Evolutionary conservation across 176 grass and related monocot species (phyloP).

Genomic region (Phragmites australis): DNA sequence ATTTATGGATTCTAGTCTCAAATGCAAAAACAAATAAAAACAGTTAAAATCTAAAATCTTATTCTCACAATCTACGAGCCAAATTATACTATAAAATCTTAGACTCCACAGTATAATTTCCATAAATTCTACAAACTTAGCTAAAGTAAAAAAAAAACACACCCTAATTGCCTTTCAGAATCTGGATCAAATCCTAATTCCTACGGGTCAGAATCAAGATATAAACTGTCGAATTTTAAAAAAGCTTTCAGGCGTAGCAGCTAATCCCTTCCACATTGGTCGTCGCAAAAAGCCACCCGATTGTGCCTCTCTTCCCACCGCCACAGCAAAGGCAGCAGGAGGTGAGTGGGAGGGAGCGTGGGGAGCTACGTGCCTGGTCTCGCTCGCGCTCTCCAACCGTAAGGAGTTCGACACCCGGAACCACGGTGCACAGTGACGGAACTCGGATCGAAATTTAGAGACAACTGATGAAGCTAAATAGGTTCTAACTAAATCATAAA

Average conservation of each 20-base stretch:
- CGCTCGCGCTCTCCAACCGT: conserved; percentile 74
- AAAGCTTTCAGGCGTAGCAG: conserved; percentile 6
- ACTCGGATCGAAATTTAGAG: too few relatives aligned
- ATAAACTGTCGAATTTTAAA: conserved; percentile 15
- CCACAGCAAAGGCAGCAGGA: conserved; percentile 66
- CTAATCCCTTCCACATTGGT: not conserved
- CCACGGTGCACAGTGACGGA: too few relatives aligned
- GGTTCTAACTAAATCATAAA: too few relatives aligned
- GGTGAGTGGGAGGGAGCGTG: conserved; percentile 69
- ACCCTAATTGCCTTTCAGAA: not conserved
- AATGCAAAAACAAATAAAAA: too few relatives aligned
- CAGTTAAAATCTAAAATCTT: too few relatives aligned
- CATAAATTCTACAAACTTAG: too few relatives aligned
- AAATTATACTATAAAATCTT: too few relatives aligned
- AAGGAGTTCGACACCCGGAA: conserved; percentile 80
- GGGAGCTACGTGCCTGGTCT: conserved; percentile 44
- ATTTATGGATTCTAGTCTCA: too few relatives aligned
- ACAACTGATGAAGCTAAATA: too few relatives aligned
- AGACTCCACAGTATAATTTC: too few relatives aligned
- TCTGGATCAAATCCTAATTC: not conserved
- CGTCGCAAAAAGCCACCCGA: not conserved
- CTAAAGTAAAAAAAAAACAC: too few relatives aligned
- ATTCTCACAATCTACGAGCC: too few relatives aligned
- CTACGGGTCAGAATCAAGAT: not conserved
- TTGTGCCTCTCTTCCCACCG: not conserved